A percentile compares a stretch with the other conserved stretches of the same genome.
Evolutionary conservation across 139 green algal species (phyloP).

Genomic region (Zygnema circumcarinatum): DNA sequence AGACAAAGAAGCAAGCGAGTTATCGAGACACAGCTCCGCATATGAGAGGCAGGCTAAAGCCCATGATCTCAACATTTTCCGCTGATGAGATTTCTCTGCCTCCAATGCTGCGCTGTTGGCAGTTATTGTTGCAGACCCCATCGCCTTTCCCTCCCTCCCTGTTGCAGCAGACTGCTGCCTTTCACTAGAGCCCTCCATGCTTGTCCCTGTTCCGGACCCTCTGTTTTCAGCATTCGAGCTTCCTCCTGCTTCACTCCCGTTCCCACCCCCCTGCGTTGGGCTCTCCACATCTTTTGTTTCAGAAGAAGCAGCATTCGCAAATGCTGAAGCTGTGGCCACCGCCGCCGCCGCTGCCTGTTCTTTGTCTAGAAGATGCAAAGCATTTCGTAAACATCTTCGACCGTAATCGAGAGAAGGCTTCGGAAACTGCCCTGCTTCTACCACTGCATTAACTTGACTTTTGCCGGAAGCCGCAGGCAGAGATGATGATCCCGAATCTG

Average conservation of each 20-base stretch:
- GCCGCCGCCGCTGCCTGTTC: not conserved
- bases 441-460: not conserved
- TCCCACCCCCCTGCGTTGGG: not conserved
- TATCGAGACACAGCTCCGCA: conserved; percentile 23
- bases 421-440: not conserved
- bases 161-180: not conserved
- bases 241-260: not conserved
- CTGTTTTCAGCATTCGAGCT: not conserved
- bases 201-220: not conserved
- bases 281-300: not conserved
- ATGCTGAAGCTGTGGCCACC: not conserved
- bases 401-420: conserved; percentile 45
- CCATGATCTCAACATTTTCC: not conserved
- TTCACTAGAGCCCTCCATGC: not conserved
- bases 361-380: conserved; percentile 36
- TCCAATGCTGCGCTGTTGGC: conserved; percentile 4
- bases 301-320: not conserved
- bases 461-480: not conserved
- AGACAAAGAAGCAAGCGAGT: conserved; percentile 12
- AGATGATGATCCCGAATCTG: not conserved
- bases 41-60: conserved; percentile 29
- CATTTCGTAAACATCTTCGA: conserved; percentile 30
- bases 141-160: not conserved
- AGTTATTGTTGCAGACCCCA: not conserved
- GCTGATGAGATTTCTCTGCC: conserved; percentile 10